Conservation (phyloP, 129 eudicot species). For the Centrapalus pauciflorus region DNA sequence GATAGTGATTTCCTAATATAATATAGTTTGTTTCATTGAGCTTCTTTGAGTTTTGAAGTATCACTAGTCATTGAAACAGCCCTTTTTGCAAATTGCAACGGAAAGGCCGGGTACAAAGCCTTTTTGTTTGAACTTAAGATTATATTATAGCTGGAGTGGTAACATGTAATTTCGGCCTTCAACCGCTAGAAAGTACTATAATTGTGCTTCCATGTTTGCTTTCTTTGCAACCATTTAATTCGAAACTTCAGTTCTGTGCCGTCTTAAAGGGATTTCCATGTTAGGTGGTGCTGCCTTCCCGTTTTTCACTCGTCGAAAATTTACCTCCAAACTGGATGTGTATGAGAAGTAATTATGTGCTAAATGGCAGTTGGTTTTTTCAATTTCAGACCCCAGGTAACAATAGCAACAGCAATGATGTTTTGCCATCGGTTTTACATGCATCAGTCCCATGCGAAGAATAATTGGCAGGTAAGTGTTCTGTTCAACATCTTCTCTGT, state of each 20-base stretch:
- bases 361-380: slow-evolving; percentile 15
- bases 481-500: background rate
- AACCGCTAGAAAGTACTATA: background rate
- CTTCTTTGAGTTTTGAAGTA: too few relatives aligned
- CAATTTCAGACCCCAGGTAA: slow-evolving; percentile 66
- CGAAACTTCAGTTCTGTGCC: background rate
- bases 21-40: slow-evolving; percentile 1
- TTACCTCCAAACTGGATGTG: background rate
- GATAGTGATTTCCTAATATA: background rate
- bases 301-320: background rate
- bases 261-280: slow-evolving; percentile 1
- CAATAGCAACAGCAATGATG: slow-evolving; percentile 69
- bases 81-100: background rate
- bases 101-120: background rate
- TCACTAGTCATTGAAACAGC: slow-evolving; percentile 1
- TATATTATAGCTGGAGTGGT: background rate
- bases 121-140: slow-evolving; percentile 8
- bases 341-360: background rate
- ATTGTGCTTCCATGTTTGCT: slow-evolving; percentile 19
- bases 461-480: slow-evolving; percentile 62
- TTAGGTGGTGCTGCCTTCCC: slow-evolving; percentile 10
- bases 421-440: slow-evolving; percentile 82
- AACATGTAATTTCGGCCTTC: background rate
- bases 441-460: slow-evolving; percentile 76
- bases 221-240: background rate